Evolutionary conservation across 768 basidiomycete species (phyloP).

Genomic region (Russula earlei): DNA sequence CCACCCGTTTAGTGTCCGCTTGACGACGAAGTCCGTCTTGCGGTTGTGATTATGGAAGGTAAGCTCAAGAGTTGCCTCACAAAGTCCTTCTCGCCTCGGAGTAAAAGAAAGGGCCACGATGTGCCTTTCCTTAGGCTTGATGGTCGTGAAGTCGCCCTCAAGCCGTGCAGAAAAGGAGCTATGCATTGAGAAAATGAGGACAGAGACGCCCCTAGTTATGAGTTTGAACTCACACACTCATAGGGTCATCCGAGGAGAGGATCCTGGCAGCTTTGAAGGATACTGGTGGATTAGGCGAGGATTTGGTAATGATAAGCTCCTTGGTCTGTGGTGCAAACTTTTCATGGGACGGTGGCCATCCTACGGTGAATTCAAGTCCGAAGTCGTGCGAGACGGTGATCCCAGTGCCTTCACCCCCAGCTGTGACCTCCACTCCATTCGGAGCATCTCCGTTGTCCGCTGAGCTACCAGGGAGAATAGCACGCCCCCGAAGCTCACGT

Average conservation of each 20-base stretch:
- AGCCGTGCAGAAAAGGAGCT: slow-evolving; percentile 9
- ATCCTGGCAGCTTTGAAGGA: neutral
- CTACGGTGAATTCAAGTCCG: slow-evolving; percentile 10
- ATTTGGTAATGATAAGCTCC: slow-evolving; percentile 3
- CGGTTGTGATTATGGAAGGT: neutral
- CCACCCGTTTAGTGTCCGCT: neutral
- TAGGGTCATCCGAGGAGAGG: neutral
- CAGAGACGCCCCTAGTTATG: neutral
- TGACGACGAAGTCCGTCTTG: slow-evolving; percentile 1
- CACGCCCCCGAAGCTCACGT: slow-evolving; percentile 1
- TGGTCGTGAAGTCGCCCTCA: neutral
- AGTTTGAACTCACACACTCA: neutral
- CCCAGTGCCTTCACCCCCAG: neutral
- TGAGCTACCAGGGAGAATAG: neutral
- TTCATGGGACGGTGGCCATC: neutral
- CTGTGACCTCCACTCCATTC: neutral
- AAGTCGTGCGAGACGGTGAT: slow-evolving; percentile 10
- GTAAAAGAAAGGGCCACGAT: neutral
- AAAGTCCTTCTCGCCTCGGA: slow-evolving; percentile 5
- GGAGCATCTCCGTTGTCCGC: neutral
- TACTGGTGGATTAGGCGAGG: neutral
- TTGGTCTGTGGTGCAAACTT: neutral
- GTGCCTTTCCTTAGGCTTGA: neutral
- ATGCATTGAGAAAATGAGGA: neutral
- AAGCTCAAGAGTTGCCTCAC: slow-evolving; percentile 8